Evolutionary conservation across 139 green algal species (phyloP), one percentile per base, ranked within the genome.

Genomic region (Penium margaritaceum): DNA sequence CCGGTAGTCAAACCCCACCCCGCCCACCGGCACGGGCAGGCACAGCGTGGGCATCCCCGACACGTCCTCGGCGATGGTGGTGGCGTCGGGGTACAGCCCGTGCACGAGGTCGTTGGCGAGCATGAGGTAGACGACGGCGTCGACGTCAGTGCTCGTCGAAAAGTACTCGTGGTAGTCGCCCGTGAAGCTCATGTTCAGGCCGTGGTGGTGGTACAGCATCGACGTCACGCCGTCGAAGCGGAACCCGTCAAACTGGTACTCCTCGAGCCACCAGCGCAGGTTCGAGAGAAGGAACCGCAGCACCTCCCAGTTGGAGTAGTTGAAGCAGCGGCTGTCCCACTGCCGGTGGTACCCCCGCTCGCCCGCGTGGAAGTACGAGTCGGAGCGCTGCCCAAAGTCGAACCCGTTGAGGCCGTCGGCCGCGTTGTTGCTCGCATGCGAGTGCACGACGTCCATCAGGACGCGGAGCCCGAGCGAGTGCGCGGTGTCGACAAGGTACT

Each of bases 121-220:
- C 83, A 87, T 87, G 1, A 98, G 86, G 75, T 98, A 98, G n/a
- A 96, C 91, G 7, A 88, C 80, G 0, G 94, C 93, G 53, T 97
- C 92, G 35, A 97, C 89, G 65, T 98, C 90, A 47, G 91, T 96
- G n/a, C 75, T 37, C 24, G 82, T 71, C 27, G 66, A 75, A 66
- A 87, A 85, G 69, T 87, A 87, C 84, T 95, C 87, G 9, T 85
- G 29, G 80, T 97, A 97, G 61, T 85, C 44, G 5, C 92, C 92
- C 3, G 72, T 80, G 82, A 97, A 97, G 17, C 76, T 84, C 7
- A 87, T 79, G 34, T 93, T 83, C 70, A 96, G 90, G 74, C 92
- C 92, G 78, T 97, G 92, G 84, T 97, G 93, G 70, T 93, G 86
- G 85, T 98, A 98, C 62, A 98, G 85, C 93, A 98, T 98, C 63